Percentiles rank a stretch among this genome's conserved stretches.
phyloP scores from a whole-genome alignment of 2,329 filamentous ascomycete species.

The Cytospora chrysosperma region DNA sequence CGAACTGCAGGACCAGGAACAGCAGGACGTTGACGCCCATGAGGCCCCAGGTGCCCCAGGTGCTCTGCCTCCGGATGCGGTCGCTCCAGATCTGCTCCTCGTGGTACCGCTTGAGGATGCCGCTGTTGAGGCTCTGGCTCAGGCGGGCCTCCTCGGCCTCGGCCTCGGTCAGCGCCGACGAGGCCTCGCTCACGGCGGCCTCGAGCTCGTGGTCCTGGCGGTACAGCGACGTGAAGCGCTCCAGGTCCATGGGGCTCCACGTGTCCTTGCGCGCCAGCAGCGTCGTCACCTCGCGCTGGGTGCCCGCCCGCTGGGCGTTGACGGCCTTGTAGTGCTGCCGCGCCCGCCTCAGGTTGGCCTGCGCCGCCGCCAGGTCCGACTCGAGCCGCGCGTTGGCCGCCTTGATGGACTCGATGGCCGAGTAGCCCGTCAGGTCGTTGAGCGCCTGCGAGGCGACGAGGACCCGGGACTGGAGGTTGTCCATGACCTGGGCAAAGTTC shows the following conservation, averaged over 20 bases:
- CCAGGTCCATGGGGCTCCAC: constrained; percentile 83
- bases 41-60: constrained; percentile 96
- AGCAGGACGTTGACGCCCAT: constrained; percentile 96
- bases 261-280: constrained; percentile 90
- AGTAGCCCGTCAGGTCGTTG: constrained; percentile 94
- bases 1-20: constrained; percentile 81
- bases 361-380: constrained; percentile 55
- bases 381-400: constrained; percentile 71
- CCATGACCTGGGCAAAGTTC: constrained; percentile 73
- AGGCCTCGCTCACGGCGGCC: constrained; percentile 71
- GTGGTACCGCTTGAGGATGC: constrained; percentile 89
- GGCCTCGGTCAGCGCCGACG: constrained; percentile 68
- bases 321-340: constrained; percentile 80
- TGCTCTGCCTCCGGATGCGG: constrained; percentile 92
- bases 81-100: constrained; percentile 99
- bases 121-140: constrained; percentile 70
- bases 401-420: constrained; percentile 84
- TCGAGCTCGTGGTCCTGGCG: constrained; percentile 92
- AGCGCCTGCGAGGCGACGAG: constrained; percentile 83
- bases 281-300: constrained; percentile 93
- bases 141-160: constrained; percentile 81
- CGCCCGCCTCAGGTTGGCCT: constrained; percentile 65
- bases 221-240: constrained; percentile 92
- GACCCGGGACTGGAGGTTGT: constrained; percentile 81
- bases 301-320: constrained; percentile 77